Percentiles rank a stretch among this genome's conserved stretches.
Evolutionary conservation across 208 protist species (phyloP).

Genomic region (Porcisia hertigi): DNA sequence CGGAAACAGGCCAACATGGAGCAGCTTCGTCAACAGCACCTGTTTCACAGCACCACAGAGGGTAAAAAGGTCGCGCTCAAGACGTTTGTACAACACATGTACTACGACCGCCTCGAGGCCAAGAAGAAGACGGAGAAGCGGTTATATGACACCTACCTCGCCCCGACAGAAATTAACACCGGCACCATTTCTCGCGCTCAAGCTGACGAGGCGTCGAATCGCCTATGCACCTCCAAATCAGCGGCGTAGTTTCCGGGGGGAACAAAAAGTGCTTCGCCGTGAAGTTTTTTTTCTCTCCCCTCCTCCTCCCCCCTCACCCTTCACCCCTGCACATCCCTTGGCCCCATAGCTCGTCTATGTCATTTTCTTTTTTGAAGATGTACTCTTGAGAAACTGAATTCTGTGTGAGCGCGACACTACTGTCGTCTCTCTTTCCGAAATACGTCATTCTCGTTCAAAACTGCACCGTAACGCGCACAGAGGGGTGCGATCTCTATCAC

Average conservation of each 20-base stretch:
- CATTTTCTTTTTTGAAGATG: background rate
- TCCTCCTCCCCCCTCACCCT: background rate
- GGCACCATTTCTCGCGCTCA: conserved; percentile 35
- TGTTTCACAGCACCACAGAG: conserved; percentile 18
- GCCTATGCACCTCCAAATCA: conserved; percentile 37
- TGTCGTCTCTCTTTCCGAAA: background rate
- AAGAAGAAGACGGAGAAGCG: conserved; percentile 73
- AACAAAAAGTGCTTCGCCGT: too few species aligned
- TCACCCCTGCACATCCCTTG: too few species aligned
- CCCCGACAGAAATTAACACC: conserved; percentile 58
- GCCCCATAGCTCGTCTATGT: background rate
- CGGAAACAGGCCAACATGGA: conserved; percentile 35
- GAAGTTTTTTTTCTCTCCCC: background rate
- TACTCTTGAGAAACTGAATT: background rate
- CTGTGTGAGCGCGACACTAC: background rate
- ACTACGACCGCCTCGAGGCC: conserved; percentile 54
- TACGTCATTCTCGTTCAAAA: background rate
- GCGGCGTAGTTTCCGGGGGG: background rate
- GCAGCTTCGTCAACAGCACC: conserved; percentile 38
- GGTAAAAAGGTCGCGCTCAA: conserved; percentile 44
- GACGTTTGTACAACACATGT: conserved; percentile 79
- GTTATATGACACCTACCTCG: conserved; percentile 75
- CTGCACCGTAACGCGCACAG: background rate
- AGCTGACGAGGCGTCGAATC: conserved; percentile 21
- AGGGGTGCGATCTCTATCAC: too few species aligned